Evolutionary conservation across 176 grass and related monocot species (phyloP), one percentile per base, ranked within the genome.

Genomic region (Elymus sibiricus): DNA sequence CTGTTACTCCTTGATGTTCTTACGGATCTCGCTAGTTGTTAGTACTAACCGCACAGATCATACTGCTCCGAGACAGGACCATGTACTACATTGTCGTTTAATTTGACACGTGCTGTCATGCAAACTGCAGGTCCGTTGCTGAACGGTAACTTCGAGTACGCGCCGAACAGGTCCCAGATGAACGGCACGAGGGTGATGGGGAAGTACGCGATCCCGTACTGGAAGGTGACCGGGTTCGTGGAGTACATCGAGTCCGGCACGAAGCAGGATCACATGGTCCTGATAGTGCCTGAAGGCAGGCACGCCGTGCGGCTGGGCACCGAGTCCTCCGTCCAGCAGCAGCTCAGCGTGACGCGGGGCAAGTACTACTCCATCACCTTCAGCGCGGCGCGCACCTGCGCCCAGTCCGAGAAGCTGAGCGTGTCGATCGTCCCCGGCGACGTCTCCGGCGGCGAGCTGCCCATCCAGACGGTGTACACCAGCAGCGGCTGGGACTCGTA

Each of bases 401-500:
- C 88, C 7, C 83, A 82, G 79, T 31, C 59, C 14, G 88, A 90
- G 79, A 74, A 17, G 61, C 51, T 90, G 13, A 58, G 78, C 88
- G 84, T 90, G 13, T 90, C 79, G 0, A 84, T 86, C 27, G 76
- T 84, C 1, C 88, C 88, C 17, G 79, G 63, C 40, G 42, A 46
- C 9, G 79, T 51, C 8, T 40, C 71, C 37, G 84, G 84, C 37
- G 83, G 64, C 38, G 39, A 82, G 49, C 70, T 90, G 22, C 84
- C 88, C 7, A 42, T 90, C 12, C 88, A 90, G 79, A 90, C 88
- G 0, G 29, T 77, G 14, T 90, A 90, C 83, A 72, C 51, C 79
- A 83, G 79, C 84, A 79, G 49, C 51, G 88, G 88, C 5, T 90
- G 88, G 88, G 88, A 86, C 83, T 90, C 71, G 15, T 90, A 90